Conservation (phyloP, 2,329 filamentous ascomycete species). For the Fusarium equiseti region DNA sequence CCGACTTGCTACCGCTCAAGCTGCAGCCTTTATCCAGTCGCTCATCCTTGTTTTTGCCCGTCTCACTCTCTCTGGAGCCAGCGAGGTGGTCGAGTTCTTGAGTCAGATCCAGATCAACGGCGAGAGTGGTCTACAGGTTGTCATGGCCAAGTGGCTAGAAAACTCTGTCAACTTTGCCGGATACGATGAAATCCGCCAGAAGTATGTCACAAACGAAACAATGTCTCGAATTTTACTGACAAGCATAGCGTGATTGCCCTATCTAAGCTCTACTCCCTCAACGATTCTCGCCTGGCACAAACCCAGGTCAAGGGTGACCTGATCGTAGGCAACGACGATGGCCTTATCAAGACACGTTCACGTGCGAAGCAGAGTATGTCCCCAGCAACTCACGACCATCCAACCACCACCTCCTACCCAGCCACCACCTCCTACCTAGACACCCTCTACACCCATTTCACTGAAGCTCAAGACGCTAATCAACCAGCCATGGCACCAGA, state of each 20-base stretch:
- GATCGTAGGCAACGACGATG: slow-evolving; percentile 80
- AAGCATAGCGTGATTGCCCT: slow-evolving; percentile 83
- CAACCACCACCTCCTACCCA: background rate
- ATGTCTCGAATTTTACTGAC: slow-evolving; percentile 47
- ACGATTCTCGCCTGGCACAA: slow-evolving; percentile 81
- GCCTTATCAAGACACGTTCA: slow-evolving; percentile 91
- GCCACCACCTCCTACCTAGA: slow-evolving; percentile 32
- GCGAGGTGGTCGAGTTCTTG: slow-evolving; percentile 92
- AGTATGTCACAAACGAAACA: slow-evolving; percentile 66
- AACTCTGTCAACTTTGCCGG: slow-evolving; percentile 98
- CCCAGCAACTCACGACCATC: slow-evolving; percentile 33
- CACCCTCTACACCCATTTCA: slow-evolving; percentile 38
- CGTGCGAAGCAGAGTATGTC: slow-evolving; percentile 82
- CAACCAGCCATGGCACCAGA: slow-evolving; percentile 60
- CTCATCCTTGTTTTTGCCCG: slow-evolving; percentile 95
- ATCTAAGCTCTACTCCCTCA: slow-evolving; percentile 88
- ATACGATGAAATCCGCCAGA: slow-evolving; percentile 96
- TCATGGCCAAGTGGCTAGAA: slow-evolving; percentile 95
- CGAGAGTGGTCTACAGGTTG: slow-evolving; percentile 86
- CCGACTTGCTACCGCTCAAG: slow-evolving; percentile 83
- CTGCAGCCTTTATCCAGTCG: slow-evolving; percentile 93
- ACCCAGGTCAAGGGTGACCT: slow-evolving; percentile 93
- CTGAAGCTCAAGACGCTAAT: slow-evolving; percentile 47
- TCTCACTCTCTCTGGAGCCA: slow-evolving; percentile 84
- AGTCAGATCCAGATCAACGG: slow-evolving; percentile 84